Percentiles rank a stretch among this genome's conserved stretches.
Conservation (phyloP, 768 basidiomycete species). For the Pleurotus ostreatus region DNA sequence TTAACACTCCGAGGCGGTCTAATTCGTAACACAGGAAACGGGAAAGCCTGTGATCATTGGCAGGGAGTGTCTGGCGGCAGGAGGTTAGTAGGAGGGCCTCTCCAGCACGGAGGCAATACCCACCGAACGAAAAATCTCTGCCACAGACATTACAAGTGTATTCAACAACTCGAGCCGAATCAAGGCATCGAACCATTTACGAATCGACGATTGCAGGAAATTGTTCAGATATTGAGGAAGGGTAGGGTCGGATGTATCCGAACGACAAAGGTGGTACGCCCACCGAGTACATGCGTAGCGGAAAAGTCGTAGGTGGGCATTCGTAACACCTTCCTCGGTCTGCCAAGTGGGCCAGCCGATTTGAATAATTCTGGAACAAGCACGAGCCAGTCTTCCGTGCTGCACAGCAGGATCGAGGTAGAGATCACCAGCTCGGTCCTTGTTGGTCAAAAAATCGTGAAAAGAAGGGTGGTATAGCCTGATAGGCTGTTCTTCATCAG, state of each 20-base stretch:
- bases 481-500: constrained; percentile 16
- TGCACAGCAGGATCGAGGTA: constrained; percentile 19
- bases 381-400: constrained; percentile 1
- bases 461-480: constrained; percentile 28
- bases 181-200: background rate
- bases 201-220: background rate
- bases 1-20: background rate
- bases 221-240: background rate
- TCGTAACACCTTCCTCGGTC: background rate
- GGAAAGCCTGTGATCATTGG: background rate
- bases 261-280: background rate
- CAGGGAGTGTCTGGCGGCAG: background rate
- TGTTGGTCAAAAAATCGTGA: constrained; percentile 27
- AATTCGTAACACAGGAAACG: background rate
- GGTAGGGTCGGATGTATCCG: background rate
- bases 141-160: background rate
- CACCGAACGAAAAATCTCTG: background rate
- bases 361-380: background rate
- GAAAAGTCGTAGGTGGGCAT: background rate
- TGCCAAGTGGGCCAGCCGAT: background rate
- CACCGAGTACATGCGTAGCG: background rate
- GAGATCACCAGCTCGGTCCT: constrained; percentile 21
- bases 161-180: background rate
- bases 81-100: background rate
- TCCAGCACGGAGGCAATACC: background rate